Evolutionary conservation across 768 basidiomycete species (phyloP), one percentile per base, ranked within the genome.

Genomic region (Pisolithus sp.): DNA sequence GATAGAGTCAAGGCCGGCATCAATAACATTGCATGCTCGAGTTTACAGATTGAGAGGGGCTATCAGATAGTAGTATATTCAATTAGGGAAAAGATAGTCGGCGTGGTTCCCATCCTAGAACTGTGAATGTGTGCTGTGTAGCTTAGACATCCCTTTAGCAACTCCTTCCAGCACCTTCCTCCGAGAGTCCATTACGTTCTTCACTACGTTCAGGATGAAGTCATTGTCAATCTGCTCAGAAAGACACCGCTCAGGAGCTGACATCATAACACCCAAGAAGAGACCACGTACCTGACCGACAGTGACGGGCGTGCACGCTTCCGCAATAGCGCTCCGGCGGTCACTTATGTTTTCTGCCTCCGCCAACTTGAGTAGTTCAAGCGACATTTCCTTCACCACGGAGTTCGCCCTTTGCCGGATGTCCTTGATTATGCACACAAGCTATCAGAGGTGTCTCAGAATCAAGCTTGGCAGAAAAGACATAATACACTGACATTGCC

Each of bases 151-250:
- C 17, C 89, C 88, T 62, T 85, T 89, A 26, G 80, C 82, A 39
- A 83, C 71, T 24, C 87, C 88, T 50, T 87, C 86, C 20, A 82
- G 65, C 7, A 85, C 78, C 65, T 82, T 86, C 65, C 79, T 86
- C 39, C 84, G 81, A 3, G 88, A 71, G 24, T 92, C 88, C 6
- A 74, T 77, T 37, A 85, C 67, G 59, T 73, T 85, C 71, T 86
- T 88, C 12, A 78, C 79, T 24, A 85, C 66, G 20, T 73, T 73
- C 51, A 79, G 64, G 42, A 82, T 71, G 57, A 83, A 85, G 51
- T 88, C 86, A 28, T 78, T 75, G 53, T 82, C 79, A 44, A 87
- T 72, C 84, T 88, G 31, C 42, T 8, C 42, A 34, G 5, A 8
- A 24, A 42, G 43, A 45, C 13, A 17, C 9, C 28, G 43, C 8